phyloP scores from a whole-genome alignment of 225 moss, liverwort and hornwort species.

The Polytrichum formosum region DNA sequence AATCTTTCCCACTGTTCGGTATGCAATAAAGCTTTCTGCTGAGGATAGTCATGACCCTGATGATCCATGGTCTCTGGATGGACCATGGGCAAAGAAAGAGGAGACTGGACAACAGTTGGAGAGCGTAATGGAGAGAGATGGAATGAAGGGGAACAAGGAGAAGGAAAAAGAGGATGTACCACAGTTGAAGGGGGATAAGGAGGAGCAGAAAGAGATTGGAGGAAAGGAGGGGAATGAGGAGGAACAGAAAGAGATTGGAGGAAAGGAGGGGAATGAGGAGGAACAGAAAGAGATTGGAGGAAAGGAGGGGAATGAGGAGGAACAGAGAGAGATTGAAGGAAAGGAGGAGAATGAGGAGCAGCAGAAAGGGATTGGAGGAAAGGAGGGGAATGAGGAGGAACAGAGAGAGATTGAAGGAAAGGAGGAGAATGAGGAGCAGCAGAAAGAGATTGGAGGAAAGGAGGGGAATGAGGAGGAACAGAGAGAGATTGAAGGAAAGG shows the following conservation, averaged over 20 bases:
- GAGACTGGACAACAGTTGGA: constrained; percentile 7
- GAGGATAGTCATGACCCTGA: constrained; percentile 56
- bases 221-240: too few species aligned
- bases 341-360: too few species aligned
- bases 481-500: not conserved
- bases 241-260: too few species aligned
- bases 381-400: not conserved
- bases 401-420: constrained; percentile 9
- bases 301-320: too few species aligned
- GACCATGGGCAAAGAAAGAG: constrained; percentile 50
- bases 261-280: too few species aligned
- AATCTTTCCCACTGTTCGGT: constrained; percentile 42
- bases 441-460: constrained; percentile 13
- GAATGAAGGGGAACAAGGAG: not conserved
- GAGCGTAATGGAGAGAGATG: not conserved
- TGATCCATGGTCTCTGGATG: constrained; percentile 68
- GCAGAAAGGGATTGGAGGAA: not conserved
- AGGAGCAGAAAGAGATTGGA: not conserved
- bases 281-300: too few species aligned
- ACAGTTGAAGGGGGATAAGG: too few species aligned
- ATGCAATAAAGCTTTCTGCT: constrained; percentile 50
- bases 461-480: not conserved
- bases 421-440: constrained; percentile 14
- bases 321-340: too few species aligned
- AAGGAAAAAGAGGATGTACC: too few species aligned